phyloP scores from a whole-genome alignment of 768 basidiomycete genomes.

The Lyophyllum semitale region DNA sequence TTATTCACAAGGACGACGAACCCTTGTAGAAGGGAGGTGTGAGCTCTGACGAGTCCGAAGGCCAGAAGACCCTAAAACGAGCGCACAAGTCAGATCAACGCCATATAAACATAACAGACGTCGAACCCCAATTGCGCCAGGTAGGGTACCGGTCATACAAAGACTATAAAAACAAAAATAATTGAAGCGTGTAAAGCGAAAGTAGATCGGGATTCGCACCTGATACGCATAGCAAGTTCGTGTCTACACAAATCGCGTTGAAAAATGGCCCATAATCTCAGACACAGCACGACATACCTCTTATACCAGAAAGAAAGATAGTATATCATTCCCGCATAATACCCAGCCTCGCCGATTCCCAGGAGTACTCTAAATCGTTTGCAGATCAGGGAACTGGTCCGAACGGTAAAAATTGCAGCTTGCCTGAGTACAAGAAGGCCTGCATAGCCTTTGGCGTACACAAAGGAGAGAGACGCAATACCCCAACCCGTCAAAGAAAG shows the following conservation, averaged over 20 bases:
- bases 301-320: slow-evolving; percentile 63
- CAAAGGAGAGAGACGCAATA: slow-evolving; percentile 49
- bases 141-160: slow-evolving; percentile 59
- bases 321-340: slow-evolving; percentile 63
- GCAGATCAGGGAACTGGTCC: neutral
- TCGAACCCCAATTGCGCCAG: slow-evolving; percentile 54
- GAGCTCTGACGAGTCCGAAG: slow-evolving; percentile 55
- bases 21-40: slow-evolving; percentile 47
- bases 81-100: neutral
- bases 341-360: slow-evolving; percentile 62
- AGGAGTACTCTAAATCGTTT: slow-evolving; percentile 39
- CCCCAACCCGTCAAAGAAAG: slow-evolving; percentile 56
- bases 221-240: slow-evolving; percentile 53
- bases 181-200: neutral
- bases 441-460: slow-evolving; percentile 56
- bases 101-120: neutral
- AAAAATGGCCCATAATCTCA: too few relatives aligned
- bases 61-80: slow-evolving; percentile 49
- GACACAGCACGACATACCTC: slow-evolving; percentile 22
- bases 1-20: slow-evolving; percentile 17
- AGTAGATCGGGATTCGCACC: slow-evolving; percentile 24
- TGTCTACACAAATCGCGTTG: slow-evolving; percentile 24
- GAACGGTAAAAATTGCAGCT: neutral
- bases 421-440: slow-evolving; percentile 50
- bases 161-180: slow-evolving; percentile 31